These are phyloP conservation scores for Trypanosoma vivax DNA, from an alignment of 208 protist genomes.

Conservation along the genomic window DNA sequence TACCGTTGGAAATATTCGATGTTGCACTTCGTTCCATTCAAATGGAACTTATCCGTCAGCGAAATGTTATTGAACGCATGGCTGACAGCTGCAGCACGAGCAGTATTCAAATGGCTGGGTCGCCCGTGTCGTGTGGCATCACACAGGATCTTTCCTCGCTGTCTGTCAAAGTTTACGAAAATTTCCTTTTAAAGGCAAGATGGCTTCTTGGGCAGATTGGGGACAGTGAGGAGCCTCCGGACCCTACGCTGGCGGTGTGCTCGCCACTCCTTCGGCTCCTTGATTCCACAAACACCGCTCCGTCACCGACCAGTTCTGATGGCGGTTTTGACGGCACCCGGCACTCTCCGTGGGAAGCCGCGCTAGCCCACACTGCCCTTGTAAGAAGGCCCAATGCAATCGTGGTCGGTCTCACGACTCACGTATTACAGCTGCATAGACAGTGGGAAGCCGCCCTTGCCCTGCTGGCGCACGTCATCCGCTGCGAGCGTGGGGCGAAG, in stretches of 20 bases:
- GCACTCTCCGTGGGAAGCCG: constrained; percentile 3
- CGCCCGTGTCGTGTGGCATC: not conserved
- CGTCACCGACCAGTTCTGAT: not conserved
- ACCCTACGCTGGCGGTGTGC: constrained; percentile 10
- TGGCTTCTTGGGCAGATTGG: not conserved
- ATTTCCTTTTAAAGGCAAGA: constrained; percentile 14
- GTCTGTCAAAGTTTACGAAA: constrained; percentile 21
- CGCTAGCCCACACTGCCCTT: constrained; percentile 7
- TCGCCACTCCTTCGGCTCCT: constrained; percentile 11
- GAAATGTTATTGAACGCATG: too few species aligned
- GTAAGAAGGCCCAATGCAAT: constrained; percentile 10
- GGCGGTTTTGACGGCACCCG: not conserved
- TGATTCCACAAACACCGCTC: not conserved
- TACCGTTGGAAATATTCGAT: constrained; percentile 49
- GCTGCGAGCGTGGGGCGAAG: not conserved
- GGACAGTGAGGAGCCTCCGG: constrained; percentile 1
- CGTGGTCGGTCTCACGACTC: constrained; percentile 7
- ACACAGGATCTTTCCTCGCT: constrained; percentile 10
- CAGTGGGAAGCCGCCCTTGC: constrained; percentile 17
- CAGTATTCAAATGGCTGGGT: too few species aligned
- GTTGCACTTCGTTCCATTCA: constrained; percentile 43
- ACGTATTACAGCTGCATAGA: constrained; percentile 7
- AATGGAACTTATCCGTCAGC: constrained; percentile 16
- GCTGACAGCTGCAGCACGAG: too few species aligned
- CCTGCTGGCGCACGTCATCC: constrained; percentile 2